Evolutionary conservation across 345 rosid genomes (phyloP), one percentile per base, ranked within the genome.

Genomic region (Lumnitzera racemosa): DNA sequence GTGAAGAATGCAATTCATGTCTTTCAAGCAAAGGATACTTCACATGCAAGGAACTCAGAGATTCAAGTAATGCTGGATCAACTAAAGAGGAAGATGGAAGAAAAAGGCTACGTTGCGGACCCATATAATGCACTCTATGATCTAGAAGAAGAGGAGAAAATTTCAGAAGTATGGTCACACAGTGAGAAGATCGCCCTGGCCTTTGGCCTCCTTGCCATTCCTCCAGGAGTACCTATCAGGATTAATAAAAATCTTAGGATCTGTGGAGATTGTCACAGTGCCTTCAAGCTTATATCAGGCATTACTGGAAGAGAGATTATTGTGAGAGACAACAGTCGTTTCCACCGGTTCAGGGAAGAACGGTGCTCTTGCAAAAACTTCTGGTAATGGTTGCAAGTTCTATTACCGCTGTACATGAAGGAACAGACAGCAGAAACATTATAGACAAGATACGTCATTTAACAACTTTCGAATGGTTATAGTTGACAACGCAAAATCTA

Each of bases 121-220:
- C 56, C 81, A 17, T 74, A 71, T 47, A 83, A 80, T 54, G 83
- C 92, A 0, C 87, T 91, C 3, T 83, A 71, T 46, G 95, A 86
- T 62, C 67, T 91, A 41, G 98, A 91, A 70, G 98, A 91, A 79
- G 98, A 91, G 50, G 95, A 91, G 65, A 89, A 78, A 67, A 70
- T 76, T 47, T 71, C 76, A 0, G 92, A 89, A 78, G 96, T 87
- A 29, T 75, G 80, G 49, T 57, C 77, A 72, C 98, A 89, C 62
- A 86, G 95, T 3, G 95, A 91, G 87, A 91, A 91, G 74, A 66
- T 85, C 54, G 92, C 98, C 55, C 71, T 91, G 53, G 92, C 98
- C 1, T 91, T 86, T 63, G 91, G 90, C 48, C 81, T 91, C 17
- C 31, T 88, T 31, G 73, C 84, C 49, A 56, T 91, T 17, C 88